A percentile compares a stretch with the other conserved stretches of the same genome.
Evolutionary conservation across 2,329 filamentous ascomycete species (phyloP).

Genomic region (Elsinoe necatrix): DNA sequence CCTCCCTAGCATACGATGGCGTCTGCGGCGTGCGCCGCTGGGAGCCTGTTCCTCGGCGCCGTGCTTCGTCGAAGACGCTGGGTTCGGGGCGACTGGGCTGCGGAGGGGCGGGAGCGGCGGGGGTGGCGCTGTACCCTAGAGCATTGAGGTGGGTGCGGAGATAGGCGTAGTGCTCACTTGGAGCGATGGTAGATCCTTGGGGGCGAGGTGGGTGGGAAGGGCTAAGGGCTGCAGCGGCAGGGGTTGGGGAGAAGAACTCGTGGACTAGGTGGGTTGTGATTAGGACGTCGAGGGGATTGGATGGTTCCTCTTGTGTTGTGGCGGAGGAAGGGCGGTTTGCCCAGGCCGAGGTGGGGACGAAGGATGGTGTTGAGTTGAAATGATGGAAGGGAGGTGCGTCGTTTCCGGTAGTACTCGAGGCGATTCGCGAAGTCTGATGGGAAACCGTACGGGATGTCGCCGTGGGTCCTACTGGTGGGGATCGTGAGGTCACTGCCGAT

Average conservation of each 20-base stretch:
- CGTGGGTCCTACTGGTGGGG: too few species aligned
- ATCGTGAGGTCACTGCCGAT: too few species aligned
- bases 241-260: slow-evolving; percentile 10
- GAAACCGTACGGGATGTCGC: too few species aligned
- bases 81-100: neutral
- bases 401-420: neutral
- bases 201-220: neutral
- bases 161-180: slow-evolving; percentile 4
- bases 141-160: slow-evolving; percentile 9
- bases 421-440: too few species aligned
- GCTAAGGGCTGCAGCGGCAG: neutral
- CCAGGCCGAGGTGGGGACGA: neutral
- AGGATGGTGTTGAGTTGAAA: neutral
- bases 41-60: neutral
- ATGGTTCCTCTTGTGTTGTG: neutral
- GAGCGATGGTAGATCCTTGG: neutral
- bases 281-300: neutral
- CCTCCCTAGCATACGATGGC: neutral
- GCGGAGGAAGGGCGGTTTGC: neutral
- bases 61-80: neutral
- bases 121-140: neutral
- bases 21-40: neutral
- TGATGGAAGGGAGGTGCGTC: neutral
- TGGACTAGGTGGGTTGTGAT: neutral
- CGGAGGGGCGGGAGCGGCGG: neutral